Percentiles rank a stretch among this genome's conserved stretches.
Conservation (phyloP, 495 filamentous ascomycete species). For the Neurospora sp. region DNA sequence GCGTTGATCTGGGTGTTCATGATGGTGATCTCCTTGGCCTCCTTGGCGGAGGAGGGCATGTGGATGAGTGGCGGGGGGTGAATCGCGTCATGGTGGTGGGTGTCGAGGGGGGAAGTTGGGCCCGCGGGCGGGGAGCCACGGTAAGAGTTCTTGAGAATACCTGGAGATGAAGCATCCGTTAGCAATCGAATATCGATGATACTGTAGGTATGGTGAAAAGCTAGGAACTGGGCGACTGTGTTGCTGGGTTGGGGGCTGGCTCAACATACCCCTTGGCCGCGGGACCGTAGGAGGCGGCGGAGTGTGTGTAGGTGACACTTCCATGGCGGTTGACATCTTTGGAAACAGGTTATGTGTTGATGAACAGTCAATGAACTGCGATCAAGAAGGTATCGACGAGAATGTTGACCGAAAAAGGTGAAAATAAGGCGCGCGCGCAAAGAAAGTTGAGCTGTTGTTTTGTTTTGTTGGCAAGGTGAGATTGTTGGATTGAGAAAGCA, state of each 20-base stretch:
- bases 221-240: background rate
- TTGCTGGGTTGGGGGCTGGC: background rate
- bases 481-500: background rate
- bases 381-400: background rate
- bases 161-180: constrained; percentile 30
- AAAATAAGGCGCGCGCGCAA: background rate
- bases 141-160: constrained; percentile 90
- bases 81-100: constrained; percentile 10
- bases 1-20: constrained; percentile 93
- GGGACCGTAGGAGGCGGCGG: constrained; percentile 40
- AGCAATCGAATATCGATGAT: background rate
- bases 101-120: constrained; percentile 33
- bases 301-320: constrained; percentile 25
- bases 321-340: constrained; percentile 29
- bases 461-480: background rate
- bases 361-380: background rate
- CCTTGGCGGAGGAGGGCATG: constrained; percentile 33
- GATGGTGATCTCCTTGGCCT: constrained; percentile 78
- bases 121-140: constrained; percentile 40
- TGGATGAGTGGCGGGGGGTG: constrained; percentile 21
- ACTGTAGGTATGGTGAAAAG: background rate
- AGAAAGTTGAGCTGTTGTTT: background rate
- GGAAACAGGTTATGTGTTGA: background rate
- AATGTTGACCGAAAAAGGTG: background rate
- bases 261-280: constrained; percentile 64